Evolutionary conservation across 768 basidiomycete species (phyloP), one percentile per base, ranked within the genome.

Genomic region (Panaeolus cyanescens): DNA sequence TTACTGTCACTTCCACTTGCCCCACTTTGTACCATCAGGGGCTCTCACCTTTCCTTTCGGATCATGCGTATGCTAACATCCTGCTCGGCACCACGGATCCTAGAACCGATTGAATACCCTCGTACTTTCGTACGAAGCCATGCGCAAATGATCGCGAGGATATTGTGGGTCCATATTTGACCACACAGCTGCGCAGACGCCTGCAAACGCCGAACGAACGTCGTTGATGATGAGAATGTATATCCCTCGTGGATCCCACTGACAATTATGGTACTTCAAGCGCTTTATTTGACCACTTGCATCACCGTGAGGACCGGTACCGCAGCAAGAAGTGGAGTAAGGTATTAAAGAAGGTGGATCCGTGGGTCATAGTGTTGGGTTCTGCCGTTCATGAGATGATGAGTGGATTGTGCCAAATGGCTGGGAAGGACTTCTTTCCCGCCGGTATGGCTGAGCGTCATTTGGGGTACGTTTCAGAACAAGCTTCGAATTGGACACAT

Each of bases 151-250:
- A 50, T 50, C 45, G 45, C 45, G 45, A 50, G 45, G 45, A 50
- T 50, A 28, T 50, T 50, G 30, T 50, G 45, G 45, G 45, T 50
- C 45, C 45, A 50, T 28, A 28, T 28, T 50, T 28, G 25, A 30
- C 25, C 22, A 7, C 15, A 42, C 6, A 2, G 19, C 39, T 42
- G 39, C 39, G 39, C 22, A 53, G 69, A 73, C 4, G 67, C 64
- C 72, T 69, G 39, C 22, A 53, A 70, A 73, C 4, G 67, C 64
- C 72, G 70, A 73, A 20, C 62, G 62, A 9, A 56, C 55, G 36
- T 73, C 71, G 42, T 71, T 70, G 45, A 61, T 69, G 31, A 71
- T 62, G 3, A 68, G 64, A 54, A 73, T 71, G 22, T 63, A 66
- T 20, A 65, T 62, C 5, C 72, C 70, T 17, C 60, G 45, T 50